Percentiles rank a stretch among this genome's conserved stretches.
Evolutionary conservation across 768 basidiomycete genomes (phyloP).

Genomic region (Naganishia vaughanmartiniae): DNA sequence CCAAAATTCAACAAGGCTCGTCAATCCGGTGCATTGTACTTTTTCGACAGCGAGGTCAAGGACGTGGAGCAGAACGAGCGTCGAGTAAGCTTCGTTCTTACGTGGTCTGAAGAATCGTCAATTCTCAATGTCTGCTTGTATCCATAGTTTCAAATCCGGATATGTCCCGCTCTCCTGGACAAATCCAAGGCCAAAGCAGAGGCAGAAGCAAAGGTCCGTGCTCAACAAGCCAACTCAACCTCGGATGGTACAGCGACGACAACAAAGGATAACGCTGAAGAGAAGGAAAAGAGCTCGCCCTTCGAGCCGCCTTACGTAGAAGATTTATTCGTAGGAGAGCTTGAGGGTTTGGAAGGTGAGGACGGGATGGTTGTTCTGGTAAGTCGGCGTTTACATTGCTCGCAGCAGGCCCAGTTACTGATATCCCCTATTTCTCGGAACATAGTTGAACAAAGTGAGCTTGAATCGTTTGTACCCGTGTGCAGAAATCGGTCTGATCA

Average conservation of each 20-base stretch:
- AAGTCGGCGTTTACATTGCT: conserved; percentile 20
- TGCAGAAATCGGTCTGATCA: neutral
- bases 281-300: conserved; percentile 60
- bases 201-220: conserved; percentile 54
- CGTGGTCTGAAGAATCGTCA: neutral
- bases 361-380: conserved; percentile 55
- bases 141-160: conserved; percentile 76
- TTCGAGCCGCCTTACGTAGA: conserved; percentile 83
- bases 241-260: conserved; percentile 33
- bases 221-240: conserved; percentile 34
- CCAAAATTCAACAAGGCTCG: conserved; percentile 43
- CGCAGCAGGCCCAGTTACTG: neutral
- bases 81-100: conserved; percentile 57
- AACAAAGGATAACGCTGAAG: conserved; percentile 38
- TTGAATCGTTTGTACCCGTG: neutral
- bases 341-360: conserved; percentile 59
- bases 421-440: neutral
- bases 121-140: neutral
- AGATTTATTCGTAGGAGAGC: conserved; percentile 71
- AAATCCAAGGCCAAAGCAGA: conserved; percentile 59
- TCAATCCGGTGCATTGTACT: conserved; percentile 65
- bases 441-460: conserved; percentile 41
- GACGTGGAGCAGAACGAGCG: conserved; percentile 64
- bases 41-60: conserved; percentile 71
- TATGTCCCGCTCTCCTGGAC: conserved; percentile 79